phyloP scores from a whole-genome alignment of 1,139 yeast genomes.

The Protomyces inundatus region DNA sequence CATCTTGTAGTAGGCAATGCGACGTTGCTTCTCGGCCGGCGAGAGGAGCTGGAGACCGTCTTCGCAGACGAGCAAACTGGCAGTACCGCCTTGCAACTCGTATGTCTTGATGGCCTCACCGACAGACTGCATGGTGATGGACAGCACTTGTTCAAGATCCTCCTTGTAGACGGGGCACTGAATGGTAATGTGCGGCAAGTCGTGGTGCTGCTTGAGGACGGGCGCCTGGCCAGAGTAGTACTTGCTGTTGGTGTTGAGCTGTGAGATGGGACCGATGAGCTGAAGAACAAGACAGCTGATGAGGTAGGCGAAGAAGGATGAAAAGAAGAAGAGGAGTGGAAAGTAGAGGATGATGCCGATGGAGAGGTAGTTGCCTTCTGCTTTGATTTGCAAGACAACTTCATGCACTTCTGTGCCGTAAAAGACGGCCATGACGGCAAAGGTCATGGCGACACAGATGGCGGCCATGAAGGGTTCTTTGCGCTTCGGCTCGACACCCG shows the following conservation, averaged over 20 bases:
- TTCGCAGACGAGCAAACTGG: constrained; percentile 27
- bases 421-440: constrained; percentile 26
- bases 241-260: constrained; percentile 27
- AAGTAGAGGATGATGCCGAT: constrained; percentile 24
- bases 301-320: constrained; percentile 27
- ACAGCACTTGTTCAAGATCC: constrained; percentile 27
- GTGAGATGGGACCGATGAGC: constrained; percentile 31
- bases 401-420: constrained; percentile 24
- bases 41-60: constrained; percentile 29
- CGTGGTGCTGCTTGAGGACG: constrained; percentile 7
- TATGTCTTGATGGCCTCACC: constrained; percentile 28
- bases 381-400: constrained; percentile 18
- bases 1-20: constrained; percentile 30
- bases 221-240: constrained; percentile 30
- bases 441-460: constrained; percentile 25
- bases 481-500: constrained; percentile 16
- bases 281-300: constrained; percentile 24
- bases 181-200: constrained; percentile 29
- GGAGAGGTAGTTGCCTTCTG: constrained; percentile 24
- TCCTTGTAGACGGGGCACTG: constrained; percentile 32
- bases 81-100: constrained; percentile 30
- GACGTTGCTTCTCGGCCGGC: constrained; percentile 10
- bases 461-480: constrained; percentile 22
- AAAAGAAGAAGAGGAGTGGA: constrained; percentile 25
- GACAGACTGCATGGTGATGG: constrained; percentile 28